These are phyloP conservation scores for Eustoma russellianum DNA, from an alignment of 257 asterid species.

Conservation along the genomic window DNA sequence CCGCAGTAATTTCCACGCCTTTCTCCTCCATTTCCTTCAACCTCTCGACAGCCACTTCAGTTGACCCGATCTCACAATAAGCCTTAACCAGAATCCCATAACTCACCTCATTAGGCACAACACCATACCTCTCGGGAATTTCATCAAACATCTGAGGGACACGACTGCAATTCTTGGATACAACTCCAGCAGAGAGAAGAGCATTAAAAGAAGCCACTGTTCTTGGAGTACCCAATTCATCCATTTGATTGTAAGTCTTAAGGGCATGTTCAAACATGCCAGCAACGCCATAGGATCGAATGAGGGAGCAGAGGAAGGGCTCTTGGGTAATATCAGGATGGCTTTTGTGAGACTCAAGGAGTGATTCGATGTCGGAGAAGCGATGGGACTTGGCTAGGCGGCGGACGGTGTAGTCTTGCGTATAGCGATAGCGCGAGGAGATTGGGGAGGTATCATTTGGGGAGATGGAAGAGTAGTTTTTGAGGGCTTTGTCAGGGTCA, in stretches of 20 bases:
- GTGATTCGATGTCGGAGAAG: constrained; percentile 49
- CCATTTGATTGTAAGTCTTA: constrained; percentile 47
- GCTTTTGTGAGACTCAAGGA: constrained; percentile 72
- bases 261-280: constrained; percentile 74
- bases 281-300: constrained; percentile 64
- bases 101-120: constrained; percentile 51
- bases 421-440: constrained; percentile 58
- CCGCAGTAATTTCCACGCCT: constrained; percentile 31
- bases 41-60: constrained; percentile 42
- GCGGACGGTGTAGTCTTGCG: constrained; percentile 59
- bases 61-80: constrained; percentile 54
- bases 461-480: constrained; percentile 56
- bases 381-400: constrained; percentile 67
- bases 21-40: constrained; percentile 52
- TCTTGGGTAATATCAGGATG: constrained; percentile 54
- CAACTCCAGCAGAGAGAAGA: constrained; percentile 42
- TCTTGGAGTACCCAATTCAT: constrained; percentile 61
- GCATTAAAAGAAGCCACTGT: constrained; percentile 59
- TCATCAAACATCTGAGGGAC: constrained; percentile 49
- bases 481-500: constrained; percentile 68
- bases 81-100: constrained; percentile 63
- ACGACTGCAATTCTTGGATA: constrained; percentile 34
- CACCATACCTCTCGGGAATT: constrained; percentile 39
- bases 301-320: constrained; percentile 56
- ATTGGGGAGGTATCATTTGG: constrained; percentile 31